phyloP scores from a whole-genome alignment of 768 basidiomycete genomes.

The Royoungia palumana region DNA sequence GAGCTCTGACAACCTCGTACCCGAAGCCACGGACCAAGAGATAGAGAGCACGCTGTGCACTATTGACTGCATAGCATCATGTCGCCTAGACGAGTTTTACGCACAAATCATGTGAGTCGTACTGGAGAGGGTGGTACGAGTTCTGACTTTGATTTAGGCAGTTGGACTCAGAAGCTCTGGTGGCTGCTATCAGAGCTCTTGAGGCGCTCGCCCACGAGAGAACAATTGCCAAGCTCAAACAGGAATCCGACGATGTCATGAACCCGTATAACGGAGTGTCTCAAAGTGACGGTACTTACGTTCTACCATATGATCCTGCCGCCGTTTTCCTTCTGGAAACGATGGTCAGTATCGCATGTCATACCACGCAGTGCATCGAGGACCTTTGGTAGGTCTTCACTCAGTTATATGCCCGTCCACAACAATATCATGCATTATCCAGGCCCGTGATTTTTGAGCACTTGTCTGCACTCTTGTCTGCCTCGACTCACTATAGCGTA shows the following conservation, averaged over 20 bases:
- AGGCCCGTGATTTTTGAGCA: slow-evolving; percentile 98
- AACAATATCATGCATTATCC: not conserved
- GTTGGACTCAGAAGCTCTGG: slow-evolving; percentile 73
- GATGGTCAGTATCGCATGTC: slow-evolving; percentile 86
- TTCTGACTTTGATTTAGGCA: slow-evolving; percentile 47
- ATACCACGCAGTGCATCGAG: slow-evolving; percentile 72
- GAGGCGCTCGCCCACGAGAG: slow-evolving; percentile 89
- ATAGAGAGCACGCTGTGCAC: slow-evolving; percentile 93
- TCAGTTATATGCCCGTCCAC: not conserved
- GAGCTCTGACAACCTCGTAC: slow-evolving; percentile 70
- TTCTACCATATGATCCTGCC: slow-evolving; percentile 90
- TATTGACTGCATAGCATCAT: slow-evolving; percentile 92
- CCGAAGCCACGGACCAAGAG: slow-evolving; percentile 87
- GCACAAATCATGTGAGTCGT: slow-evolving; percentile 80
- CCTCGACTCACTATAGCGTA: slow-evolving; percentile 79
- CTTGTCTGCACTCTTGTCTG: slow-evolving; percentile 72
- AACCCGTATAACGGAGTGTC: slow-evolving; percentile 32
- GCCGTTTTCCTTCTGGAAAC: slow-evolving; percentile 93
- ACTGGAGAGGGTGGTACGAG: not conserved
- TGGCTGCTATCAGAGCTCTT: slow-evolving; percentile 81
- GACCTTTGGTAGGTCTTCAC: slow-evolving; percentile 73
- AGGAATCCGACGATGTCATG: slow-evolving; percentile 59
- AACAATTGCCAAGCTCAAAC: slow-evolving; percentile 74
- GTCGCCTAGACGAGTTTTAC: slow-evolving; percentile 92
- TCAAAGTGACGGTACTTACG: slow-evolving; percentile 43